phyloP scores from a whole-genome alignment of 1,284 basidiomycete species.

The Pseudozyma sp. region DNA sequence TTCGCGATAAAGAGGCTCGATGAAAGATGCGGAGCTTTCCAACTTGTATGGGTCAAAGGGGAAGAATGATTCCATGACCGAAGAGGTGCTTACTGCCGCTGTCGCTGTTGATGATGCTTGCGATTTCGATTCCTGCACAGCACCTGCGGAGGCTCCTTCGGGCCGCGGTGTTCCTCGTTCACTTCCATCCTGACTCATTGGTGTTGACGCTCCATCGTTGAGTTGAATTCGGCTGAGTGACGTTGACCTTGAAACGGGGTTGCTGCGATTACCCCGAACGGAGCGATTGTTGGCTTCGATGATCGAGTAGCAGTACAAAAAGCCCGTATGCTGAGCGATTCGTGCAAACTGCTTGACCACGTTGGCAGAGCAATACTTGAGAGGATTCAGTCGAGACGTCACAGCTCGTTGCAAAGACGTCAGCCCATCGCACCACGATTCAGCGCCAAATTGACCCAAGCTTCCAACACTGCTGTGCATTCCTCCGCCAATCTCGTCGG shows the following conservation, averaged over 20 bases:
- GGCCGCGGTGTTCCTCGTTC: slow-evolving; percentile 32
- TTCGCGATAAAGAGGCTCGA: slow-evolving; percentile 73
- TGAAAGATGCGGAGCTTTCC: slow-evolving; percentile 72
- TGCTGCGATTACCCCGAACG: slow-evolving; percentile 29
- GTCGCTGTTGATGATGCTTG: slow-evolving; percentile 6
- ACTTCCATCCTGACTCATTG: slow-evolving; percentile 43
- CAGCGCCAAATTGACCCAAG: slow-evolving; percentile 33
- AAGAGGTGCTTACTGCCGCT: slow-evolving; percentile 35
- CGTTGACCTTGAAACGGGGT: slow-evolving; percentile 32
- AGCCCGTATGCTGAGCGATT: slow-evolving; percentile 88
- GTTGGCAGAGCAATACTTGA: slow-evolving; percentile 79
- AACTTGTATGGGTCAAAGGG: slow-evolving; percentile 98
- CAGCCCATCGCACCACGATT: slow-evolving; percentile 83
- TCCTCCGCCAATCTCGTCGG: slow-evolving; percentile 42
- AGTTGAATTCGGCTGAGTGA: slow-evolving; percentile 35
- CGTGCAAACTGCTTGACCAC: slow-evolving; percentile 95
- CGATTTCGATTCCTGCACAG: slow-evolving; percentile 5
- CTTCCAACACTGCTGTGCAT: slow-evolving; percentile 49
- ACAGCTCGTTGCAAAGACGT: slow-evolving; percentile 84
- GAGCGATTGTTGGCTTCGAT: slow-evolving; percentile 79
- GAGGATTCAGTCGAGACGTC: slow-evolving; percentile 85
- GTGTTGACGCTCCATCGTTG: slow-evolving; percentile 24
- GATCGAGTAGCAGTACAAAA: slow-evolving; percentile 94
- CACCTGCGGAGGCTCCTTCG: neutral
- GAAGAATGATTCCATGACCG: slow-evolving; percentile 89